These are phyloP conservation scores for Marvania coccoides DNA, from an alignment of 139 green algal species.

Conservation along the genomic window DNA sequence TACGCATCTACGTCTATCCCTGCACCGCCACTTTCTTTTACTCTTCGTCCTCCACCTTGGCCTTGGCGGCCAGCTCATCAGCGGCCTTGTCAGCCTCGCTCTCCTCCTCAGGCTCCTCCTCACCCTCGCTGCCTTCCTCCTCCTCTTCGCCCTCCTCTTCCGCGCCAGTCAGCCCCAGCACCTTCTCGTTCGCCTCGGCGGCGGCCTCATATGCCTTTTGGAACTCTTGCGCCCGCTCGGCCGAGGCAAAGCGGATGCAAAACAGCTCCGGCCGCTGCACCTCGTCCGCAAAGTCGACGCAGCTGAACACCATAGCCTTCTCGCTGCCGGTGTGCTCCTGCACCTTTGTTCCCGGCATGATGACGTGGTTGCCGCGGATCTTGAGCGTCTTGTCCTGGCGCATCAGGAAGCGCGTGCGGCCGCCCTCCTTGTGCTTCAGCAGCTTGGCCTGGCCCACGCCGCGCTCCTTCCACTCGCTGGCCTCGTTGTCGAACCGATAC, in stretches of 20 bases:
- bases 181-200: slow-evolving; percentile 46
- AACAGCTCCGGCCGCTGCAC: slow-evolving; percentile 81
- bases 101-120: background rate
- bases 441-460: slow-evolving; percentile 84
- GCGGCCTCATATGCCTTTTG: slow-evolving; percentile 69
- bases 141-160: background rate
- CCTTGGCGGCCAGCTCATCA: slow-evolving; percentile 41
- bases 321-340: slow-evolving; percentile 91
- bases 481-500: slow-evolving; percentile 89
- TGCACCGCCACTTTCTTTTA: background rate
- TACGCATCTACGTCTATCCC: background rate
- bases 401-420: slow-evolving; percentile 92
- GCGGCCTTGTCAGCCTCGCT: slow-evolving; percentile 23
- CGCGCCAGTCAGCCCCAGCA: slow-evolving; percentile 20
- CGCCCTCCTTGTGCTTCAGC: slow-evolving; percentile 88
- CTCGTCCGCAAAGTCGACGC: slow-evolving; percentile 92
- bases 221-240: slow-evolving; percentile 66
- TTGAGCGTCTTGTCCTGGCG: slow-evolving; percentile 98
- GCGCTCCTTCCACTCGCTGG: slow-evolving; percentile 96
- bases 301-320: slow-evolving; percentile 93
- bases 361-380: slow-evolving; percentile 94
- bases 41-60: slow-evolving; percentile 19
- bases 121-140: background rate
- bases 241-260: slow-evolving; percentile 83
- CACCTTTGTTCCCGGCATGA: slow-evolving; percentile 87